A percentile compares a stretch with the other conserved stretches of the same genome.
phyloP scores from a whole-genome alignment of 495 filamentous ascomycete genomes.

The Penicillium steckii region DNA sequence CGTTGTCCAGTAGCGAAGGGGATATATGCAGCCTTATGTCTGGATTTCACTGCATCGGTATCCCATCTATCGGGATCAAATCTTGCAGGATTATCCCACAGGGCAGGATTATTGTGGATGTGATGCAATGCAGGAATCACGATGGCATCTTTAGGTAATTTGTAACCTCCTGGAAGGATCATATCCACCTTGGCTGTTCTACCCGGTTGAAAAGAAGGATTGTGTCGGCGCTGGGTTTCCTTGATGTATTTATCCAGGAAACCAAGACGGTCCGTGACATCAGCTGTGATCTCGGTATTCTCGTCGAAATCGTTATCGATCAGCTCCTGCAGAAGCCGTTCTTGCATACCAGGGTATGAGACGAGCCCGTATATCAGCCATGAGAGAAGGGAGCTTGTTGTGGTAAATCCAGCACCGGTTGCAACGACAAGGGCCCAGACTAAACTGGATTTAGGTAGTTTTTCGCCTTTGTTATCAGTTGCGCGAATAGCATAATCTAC shows the following conservation, averaged over 20 bases:
- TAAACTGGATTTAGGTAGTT: slow-evolving; percentile 40
- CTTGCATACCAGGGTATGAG: slow-evolving; percentile 49
- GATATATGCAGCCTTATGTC: slow-evolving; percentile 43
- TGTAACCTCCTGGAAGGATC: slow-evolving; percentile 54
- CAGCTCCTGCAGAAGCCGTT: slow-evolving; percentile 50
- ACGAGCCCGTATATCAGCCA: slow-evolving; percentile 52
- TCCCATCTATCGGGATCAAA: slow-evolving; percentile 58
- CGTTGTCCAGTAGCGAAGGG: slow-evolving; percentile 51
- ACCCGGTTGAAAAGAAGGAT: slow-evolving; percentile 52
- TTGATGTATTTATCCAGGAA: slow-evolving; percentile 56
- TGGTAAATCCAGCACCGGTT: slow-evolving; percentile 26
- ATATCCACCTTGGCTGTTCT: slow-evolving; percentile 49
- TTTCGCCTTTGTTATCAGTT: slow-evolving; percentile 49
- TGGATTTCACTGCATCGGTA: slow-evolving; percentile 42
- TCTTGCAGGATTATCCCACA: slow-evolving; percentile 48
- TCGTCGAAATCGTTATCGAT: slow-evolving; percentile 43
- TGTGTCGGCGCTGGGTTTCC: slow-evolving; percentile 55
- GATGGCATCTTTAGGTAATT: slow-evolving; percentile 39
- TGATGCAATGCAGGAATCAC: slow-evolving; percentile 48
- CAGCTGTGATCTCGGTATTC: slow-evolving; percentile 30
- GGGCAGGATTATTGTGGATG: slow-evolving; percentile 49
- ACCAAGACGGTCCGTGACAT: slow-evolving; percentile 26
- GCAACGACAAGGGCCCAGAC: slow-evolving; percentile 25
- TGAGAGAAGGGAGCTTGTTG: slow-evolving; percentile 31
- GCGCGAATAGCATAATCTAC: slow-evolving; percentile 43